Conservation (phyloP, 148 eudicot species). For the Rhododendron ovatum region DNA sequence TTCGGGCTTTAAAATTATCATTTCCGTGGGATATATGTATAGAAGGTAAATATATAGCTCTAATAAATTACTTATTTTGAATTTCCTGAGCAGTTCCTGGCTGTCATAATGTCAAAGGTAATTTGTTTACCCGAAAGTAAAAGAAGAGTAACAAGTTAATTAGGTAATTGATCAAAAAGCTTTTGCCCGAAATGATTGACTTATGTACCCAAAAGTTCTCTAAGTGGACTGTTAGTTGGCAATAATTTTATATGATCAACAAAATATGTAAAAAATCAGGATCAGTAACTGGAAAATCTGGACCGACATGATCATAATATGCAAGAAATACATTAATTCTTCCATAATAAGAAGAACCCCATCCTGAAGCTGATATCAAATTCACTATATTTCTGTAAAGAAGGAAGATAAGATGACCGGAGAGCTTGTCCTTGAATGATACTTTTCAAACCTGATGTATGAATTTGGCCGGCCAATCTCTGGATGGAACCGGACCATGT, state of each 20-base stretch:
- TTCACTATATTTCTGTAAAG: neutral
- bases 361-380: neutral
- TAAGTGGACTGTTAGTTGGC: constrained; percentile 18
- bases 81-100: neutral
- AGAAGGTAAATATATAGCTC: neutral
- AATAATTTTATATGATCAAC: constrained; percentile 7
- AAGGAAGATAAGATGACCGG: constrained; percentile 10
- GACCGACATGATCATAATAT: neutral
- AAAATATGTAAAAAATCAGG: neutral
- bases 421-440: too few relatives aligned
- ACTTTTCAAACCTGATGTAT: too few relatives aligned
- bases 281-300: neutral
- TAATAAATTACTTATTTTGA: neutral
- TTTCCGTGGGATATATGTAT: neutral
- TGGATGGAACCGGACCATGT: too few relatives aligned
- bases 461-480: too few relatives aligned
- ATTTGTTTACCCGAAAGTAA: neutral
- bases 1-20: neutral
- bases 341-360: neutral
- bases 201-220: constrained; percentile 3
- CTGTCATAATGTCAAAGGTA: neutral
- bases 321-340: neutral
- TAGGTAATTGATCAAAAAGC: neutral
- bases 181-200: constrained; percentile 11
- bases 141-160: neutral